A percentile compares a stretch with the other conserved stretches of the same genome.
Evolutionary conservation across 1,284 basidiomycete genomes (phyloP).

Genomic region (Phaffia rhodozyma): DNA sequence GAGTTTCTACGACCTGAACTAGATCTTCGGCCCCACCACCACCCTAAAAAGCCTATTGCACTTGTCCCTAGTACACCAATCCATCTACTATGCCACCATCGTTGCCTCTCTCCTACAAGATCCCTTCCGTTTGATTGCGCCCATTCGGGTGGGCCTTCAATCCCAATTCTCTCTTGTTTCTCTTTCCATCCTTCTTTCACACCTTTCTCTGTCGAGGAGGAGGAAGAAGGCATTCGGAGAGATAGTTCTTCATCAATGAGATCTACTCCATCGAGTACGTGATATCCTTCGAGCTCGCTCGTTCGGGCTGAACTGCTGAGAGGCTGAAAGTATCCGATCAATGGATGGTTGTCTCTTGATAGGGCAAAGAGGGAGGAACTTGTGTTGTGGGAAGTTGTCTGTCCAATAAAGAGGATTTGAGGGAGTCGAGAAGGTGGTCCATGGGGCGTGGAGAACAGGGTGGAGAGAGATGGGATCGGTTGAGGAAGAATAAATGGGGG

Average conservation of each 20-base stretch:
- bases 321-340: not conserved
- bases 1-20: not conserved
- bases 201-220: no score
- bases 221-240: no score
- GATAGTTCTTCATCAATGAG: no score
- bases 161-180: no score
- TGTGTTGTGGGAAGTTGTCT: not conserved
- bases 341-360: slow-evolving; percentile 6
- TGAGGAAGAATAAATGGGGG: slow-evolving; percentile 13
- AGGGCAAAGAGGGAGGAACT: slow-evolving; percentile 2
- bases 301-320: not conserved
- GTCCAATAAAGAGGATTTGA: not conserved
- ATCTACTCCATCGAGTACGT: not conserved
- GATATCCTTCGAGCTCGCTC: slow-evolving; percentile 8
- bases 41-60: no score
- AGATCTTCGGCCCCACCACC: not conserved
- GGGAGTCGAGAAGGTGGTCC: not conserved
- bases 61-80: no score
- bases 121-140: no score
- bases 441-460: not conserved
- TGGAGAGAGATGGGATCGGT: not conserved
- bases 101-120: no score
- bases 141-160: no score
- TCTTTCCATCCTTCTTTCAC: no score
- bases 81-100: no score